Base-by-base conservation (phyloP, 106 monocot species). In the Posidonia australis region DNA sequence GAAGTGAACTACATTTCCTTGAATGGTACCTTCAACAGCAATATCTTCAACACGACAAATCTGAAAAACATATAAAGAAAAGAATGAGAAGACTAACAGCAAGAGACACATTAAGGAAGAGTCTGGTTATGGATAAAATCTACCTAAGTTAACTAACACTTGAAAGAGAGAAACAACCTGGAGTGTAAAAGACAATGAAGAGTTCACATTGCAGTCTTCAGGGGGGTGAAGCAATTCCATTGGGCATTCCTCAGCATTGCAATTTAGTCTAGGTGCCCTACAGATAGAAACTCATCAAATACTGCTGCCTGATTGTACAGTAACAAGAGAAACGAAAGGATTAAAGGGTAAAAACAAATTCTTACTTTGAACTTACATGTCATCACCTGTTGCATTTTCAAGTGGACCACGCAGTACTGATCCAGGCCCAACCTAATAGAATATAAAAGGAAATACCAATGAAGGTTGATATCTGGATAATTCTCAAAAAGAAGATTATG, bases 1-100 rank as follows among this genome's bases (percentile, higher is more conserved):
- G 71, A 98, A 87, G 83, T 98, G 96, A 64, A 98, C 51, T 20
- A 98, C 96, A 63, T 87, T 83, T 73, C 96, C 96, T 74, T 98
- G 78, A 53, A 98, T 66, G 32, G 84, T 74, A 13, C 96, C 96
- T 25, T 66, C 60, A 65, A 98, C 84, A 70, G 76, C 76, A 73
- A 98, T 87, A 79, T 98, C 96, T 70, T 98, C 96, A 64, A 98
- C 96, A 67, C 96, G 96, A 66, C 96, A 98, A 42, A 98, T 83
- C 96, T 98, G 79, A 20, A 78, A 2, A 76, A 66, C 18, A 13
- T 7, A 7, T 10, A 63, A 18, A 61, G 67, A 41, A 47, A 43
- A 43, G 44, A 17, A 67, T 10, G 28, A n/a, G 18, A 21, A 54
- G 32, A 22, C 13, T 27, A 25, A 17, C n/a, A 24, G 10, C 22